A percentile compares a stretch with the other conserved stretches of the same genome.
Conservation (phyloP, 345 rosid genomes). For the Adansonia digitata region DNA sequence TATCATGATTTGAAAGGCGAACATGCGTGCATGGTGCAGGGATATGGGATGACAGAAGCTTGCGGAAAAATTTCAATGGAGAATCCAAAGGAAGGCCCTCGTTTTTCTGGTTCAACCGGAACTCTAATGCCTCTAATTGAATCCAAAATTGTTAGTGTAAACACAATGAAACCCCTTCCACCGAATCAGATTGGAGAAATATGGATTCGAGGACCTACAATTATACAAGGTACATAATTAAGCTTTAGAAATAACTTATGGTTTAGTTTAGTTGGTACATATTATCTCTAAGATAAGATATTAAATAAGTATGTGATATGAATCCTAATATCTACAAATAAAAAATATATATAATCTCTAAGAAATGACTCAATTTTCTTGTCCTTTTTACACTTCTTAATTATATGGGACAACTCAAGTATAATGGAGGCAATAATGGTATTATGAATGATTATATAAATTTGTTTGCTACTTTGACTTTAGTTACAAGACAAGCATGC, state of each 20-base stretch:
- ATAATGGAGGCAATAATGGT: too few species aligned
- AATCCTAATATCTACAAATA: too few species aligned
- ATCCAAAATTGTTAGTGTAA: slow-evolving; percentile 64
- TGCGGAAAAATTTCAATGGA: slow-evolving; percentile 75
- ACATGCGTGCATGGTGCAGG: slow-evolving; percentile 30
- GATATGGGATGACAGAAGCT: slow-evolving; percentile 83
- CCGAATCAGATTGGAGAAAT: slow-evolving; percentile 72
- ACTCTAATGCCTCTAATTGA: slow-evolving; percentile 67
- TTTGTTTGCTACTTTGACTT: too few species aligned
- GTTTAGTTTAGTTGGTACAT: too few species aligned
- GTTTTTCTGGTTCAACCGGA: slow-evolving; percentile 56
- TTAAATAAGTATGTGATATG: too few species aligned
- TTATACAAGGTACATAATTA: slow-evolving; percentile 57
- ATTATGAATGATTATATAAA: too few species aligned
- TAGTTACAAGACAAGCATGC: too few species aligned
- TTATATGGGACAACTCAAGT: too few species aligned
- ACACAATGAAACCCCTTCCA: slow-evolving; percentile 48
- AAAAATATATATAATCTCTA: too few species aligned
- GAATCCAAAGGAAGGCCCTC: slow-evolving; percentile 33
- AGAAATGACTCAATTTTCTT: neutral
- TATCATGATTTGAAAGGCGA: neutral
- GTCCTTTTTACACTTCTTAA: neutral
- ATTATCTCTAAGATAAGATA: too few species aligned
- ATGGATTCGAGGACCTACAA: slow-evolving; percentile 67
- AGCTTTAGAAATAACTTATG: neutral